Evolutionary conservation across 2,329 filamentous ascomycete species (phyloP).

Genomic region (Ophiostoma novo-ulmi): DNA sequence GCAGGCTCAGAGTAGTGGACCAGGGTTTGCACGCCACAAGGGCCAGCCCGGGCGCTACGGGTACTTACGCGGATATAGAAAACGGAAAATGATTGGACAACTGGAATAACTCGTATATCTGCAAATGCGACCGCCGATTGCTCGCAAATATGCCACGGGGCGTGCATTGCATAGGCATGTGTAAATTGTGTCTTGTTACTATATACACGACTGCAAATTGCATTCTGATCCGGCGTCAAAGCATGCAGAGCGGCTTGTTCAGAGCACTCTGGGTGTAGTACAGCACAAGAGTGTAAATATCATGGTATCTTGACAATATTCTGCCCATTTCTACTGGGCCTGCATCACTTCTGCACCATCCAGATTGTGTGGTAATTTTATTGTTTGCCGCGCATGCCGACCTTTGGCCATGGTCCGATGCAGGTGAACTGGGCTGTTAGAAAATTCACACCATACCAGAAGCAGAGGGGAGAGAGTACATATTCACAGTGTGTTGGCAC

Average conservation of each 20-base stretch:
- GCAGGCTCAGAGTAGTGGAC: not conserved
- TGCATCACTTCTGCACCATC: not conserved
- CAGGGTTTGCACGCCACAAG: slow-evolving; percentile 1
- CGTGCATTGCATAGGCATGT: not conserved
- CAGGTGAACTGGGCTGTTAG: not conserved
- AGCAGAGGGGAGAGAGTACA: not conserved
- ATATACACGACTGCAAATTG: not conserved
- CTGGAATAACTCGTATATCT: not conserved
- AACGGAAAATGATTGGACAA: not conserved
- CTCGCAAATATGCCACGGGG: not conserved
- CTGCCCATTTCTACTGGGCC: not conserved
- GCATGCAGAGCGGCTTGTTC: too few species aligned
- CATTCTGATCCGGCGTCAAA: too few species aligned
- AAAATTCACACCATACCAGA: not conserved
- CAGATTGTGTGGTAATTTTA: not conserved
- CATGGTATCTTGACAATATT: not conserved
- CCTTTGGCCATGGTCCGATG: not conserved
- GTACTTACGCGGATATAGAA: not conserved
- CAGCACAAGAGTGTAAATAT: not conserved
- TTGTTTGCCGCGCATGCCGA: not conserved
- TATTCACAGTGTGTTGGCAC: not conserved
- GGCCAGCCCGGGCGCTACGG: not conserved
- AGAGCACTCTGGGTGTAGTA: not conserved
- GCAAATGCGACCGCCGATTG: not conserved
- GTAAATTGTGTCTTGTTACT: not conserved